These are phyloP conservation scores for Saccharomyces hybrid DNA, from an alignment of 1,139 yeast species.

Conservation along the genomic window DNA sequence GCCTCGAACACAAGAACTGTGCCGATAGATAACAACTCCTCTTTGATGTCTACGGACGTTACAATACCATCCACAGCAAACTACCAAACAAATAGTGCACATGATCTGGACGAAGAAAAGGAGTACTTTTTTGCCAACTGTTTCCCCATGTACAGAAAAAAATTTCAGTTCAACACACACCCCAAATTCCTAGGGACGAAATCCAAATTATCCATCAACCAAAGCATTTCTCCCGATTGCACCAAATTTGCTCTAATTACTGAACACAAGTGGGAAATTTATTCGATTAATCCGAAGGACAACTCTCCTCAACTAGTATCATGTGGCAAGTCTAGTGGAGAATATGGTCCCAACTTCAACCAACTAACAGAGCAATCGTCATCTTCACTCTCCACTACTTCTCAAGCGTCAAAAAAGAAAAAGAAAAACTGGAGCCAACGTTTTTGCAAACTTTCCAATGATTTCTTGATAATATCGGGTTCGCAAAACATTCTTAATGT, in stretches of 20 bases:
- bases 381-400: conserved; percentile 17
- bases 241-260: conserved; percentile 58
- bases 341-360: conserved; percentile 47
- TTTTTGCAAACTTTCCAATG: conserved; percentile 55
- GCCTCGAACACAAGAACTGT: conserved; percentile 23
- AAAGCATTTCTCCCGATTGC: conserved; percentile 48
- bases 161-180: conserved; percentile 58
- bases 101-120: conserved; percentile 30
- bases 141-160: conserved; percentile 73
- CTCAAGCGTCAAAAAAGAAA: conserved; percentile 11
- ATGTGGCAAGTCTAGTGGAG: conserved; percentile 64
- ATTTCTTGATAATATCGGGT: conserved; percentile 61
- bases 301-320: conserved; percentile 51
- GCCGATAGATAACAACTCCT: conserved; percentile 13
- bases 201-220: conserved; percentile 46
- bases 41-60: neutral
- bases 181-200: conserved; percentile 43
- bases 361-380: conserved; percentile 29
- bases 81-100: conserved; percentile 9
- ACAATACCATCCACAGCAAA: neutral
- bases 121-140: conserved; percentile 69
- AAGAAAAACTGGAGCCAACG: conserved; percentile 51
- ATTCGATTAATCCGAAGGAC: conserved; percentile 36
- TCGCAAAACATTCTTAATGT: conserved; percentile 66
- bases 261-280: conserved; percentile 69